These are phyloP conservation scores for Entomortierella beljakovae DNA, from an alignment of 192 early-diverging fungal genomes.

Conservation along the genomic window DNA sequence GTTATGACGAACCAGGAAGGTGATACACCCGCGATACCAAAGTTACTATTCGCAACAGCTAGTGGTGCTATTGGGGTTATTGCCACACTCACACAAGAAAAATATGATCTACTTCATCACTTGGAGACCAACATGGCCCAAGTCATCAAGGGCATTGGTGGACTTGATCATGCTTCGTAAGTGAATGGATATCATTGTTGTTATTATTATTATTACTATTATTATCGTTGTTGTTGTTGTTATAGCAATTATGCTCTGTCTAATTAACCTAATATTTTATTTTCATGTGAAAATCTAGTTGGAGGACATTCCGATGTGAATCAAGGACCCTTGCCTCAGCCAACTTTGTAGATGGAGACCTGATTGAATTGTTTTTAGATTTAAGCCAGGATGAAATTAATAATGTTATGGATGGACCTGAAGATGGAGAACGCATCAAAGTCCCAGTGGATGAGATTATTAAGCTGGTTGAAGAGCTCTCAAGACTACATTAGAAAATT, in stretches of 20 bases:
- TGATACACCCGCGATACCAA: conserved; percentile 63
- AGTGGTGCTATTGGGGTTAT: conserved; percentile 86
- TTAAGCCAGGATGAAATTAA: conserved; percentile 62
- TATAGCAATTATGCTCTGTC: too few relatives aligned
- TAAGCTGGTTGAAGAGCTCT: conserved; percentile 69
- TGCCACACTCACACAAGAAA: conserved; percentile 69
- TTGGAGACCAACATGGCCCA: conserved; percentile 75
- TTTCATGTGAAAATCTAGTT: conserved; percentile 46
- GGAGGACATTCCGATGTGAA: conserved; percentile 74
- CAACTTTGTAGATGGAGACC: conserved; percentile 90
- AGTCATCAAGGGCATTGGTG: conserved; percentile 66
- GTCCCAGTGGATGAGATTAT: conserved; percentile 61
- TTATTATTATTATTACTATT: too few relatives aligned
- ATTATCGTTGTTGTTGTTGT: too few relatives aligned
- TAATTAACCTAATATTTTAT: background rate
- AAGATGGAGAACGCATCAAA: conserved; percentile 42
- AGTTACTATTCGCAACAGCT: conserved; percentile 81
- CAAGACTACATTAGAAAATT: conserved; percentile 58
- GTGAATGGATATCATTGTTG: background rate
- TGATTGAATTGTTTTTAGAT: conserved; percentile 89
- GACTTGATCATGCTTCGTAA: conserved; percentile 61
- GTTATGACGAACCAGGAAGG: conserved; percentile 76
- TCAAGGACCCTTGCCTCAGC: conserved; percentile 54
- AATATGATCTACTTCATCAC: conserved; percentile 65
- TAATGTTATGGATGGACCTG: conserved; percentile 33